Conservation (phyloP, 257 asterid species). For the Solanum bulbocastanum region DNA sequence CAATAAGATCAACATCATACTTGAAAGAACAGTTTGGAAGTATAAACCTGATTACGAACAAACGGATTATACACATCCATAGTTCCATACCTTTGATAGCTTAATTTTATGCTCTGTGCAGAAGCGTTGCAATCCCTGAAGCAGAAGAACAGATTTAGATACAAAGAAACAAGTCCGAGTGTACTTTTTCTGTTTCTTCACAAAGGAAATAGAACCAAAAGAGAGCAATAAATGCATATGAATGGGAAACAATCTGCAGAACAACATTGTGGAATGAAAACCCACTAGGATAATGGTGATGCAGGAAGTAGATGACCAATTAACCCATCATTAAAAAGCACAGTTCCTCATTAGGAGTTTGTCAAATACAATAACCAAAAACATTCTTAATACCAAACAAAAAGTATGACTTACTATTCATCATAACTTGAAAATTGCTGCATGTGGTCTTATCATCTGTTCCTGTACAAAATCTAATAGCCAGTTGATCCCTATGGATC, state of each 20-base stretch:
- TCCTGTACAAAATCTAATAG: not conserved
- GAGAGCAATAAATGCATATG: not conserved
- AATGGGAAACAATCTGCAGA: not conserved
- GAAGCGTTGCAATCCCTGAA: constrained; percentile 95
- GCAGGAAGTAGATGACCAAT: not conserved
- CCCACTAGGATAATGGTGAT: not conserved
- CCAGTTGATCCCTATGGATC: not conserved
- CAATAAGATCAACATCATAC: not conserved
- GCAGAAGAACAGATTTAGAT: not conserved
- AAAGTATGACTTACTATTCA: not conserved
- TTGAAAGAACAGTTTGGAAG: not conserved
- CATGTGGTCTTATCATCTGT: not conserved
- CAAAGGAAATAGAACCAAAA: not conserved
- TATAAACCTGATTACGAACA: too few species aligned
- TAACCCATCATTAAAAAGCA: not conserved
- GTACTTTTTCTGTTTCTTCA: not conserved
- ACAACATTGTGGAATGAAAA: not conserved
- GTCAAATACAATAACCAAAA: not conserved
- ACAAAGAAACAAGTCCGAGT: not conserved
- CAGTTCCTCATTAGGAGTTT: not conserved
- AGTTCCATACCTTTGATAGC: constrained; percentile 65
- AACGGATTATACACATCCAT: not conserved
- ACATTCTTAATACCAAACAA: not conserved
- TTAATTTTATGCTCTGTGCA: constrained; percentile 91
- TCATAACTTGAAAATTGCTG: not conserved